These are phyloP conservation scores for Trichocladium antarcticum DNA, from an alignment of 495 filamentous ascomycete genomes.

Conservation along the genomic window DNA sequence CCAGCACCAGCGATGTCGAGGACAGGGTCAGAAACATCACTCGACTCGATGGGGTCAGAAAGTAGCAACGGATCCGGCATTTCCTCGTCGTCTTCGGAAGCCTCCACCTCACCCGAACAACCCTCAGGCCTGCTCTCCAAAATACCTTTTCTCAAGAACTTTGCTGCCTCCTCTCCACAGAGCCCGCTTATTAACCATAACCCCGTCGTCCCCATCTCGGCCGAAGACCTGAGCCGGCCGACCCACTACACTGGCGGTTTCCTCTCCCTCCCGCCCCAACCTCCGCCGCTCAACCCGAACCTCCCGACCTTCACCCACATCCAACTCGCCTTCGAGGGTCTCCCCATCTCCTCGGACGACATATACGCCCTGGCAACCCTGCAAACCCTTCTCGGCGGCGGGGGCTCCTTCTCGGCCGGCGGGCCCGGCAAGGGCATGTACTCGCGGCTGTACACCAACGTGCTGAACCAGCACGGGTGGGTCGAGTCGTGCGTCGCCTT, in stretches of 20 bases:
- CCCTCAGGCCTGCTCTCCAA: slow-evolving; percentile 62
- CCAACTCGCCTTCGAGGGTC: slow-evolving; percentile 90
- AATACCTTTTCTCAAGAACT: slow-evolving; percentile 86
- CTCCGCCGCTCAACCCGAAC: slow-evolving; percentile 62
- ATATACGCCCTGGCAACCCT: slow-evolving; percentile 96
- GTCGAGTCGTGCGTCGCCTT: slow-evolving; percentile 90
- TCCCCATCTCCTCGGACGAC: slow-evolving; percentile 78
- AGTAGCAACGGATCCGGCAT: slow-evolving; percentile 23
- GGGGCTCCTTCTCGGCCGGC: slow-evolving; percentile 94
- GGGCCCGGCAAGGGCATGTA: slow-evolving; percentile 99
- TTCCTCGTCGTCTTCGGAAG: slow-evolving; percentile 32
- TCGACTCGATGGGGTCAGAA: slow-evolving; percentile 33
- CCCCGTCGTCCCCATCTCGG: slow-evolving; percentile 34
- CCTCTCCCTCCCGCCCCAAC: slow-evolving; percentile 68
- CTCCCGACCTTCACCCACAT: slow-evolving; percentile 80
- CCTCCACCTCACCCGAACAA: slow-evolving; percentile 4
- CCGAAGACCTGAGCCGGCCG: slow-evolving; percentile 49
- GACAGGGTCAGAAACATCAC: slow-evolving; percentile 42
- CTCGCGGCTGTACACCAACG: slow-evolving; percentile 90
- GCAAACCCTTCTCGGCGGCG: slow-evolving; percentile 89
- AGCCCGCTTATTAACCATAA: slow-evolving; percentile 43
- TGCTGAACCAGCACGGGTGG: slow-evolving; percentile 94
- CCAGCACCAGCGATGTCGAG: slow-evolving; percentile 45
- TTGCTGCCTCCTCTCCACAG: slow-evolving; percentile 56
- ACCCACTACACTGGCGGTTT: slow-evolving; percentile 92